A percentile compares a stretch with the other conserved stretches of the same genome.
phyloP scores from a whole-genome alignment of 2,329 filamentous ascomycete genomes.

The Apiospora hydei region DNA sequence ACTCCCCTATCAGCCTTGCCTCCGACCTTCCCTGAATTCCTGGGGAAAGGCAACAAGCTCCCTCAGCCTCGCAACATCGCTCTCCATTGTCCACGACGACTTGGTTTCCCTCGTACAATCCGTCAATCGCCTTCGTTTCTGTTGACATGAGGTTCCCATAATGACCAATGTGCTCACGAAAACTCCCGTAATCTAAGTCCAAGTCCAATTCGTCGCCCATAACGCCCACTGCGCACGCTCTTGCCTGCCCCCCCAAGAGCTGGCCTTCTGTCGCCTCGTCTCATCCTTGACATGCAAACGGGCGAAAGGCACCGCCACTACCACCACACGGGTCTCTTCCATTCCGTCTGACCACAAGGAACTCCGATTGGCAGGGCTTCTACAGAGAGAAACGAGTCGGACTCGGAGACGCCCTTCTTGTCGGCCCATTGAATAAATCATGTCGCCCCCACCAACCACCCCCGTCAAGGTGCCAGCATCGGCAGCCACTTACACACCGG shows the following conservation, averaged over 20 bases:
- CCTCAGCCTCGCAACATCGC: slow-evolving; percentile 6
- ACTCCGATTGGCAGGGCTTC: background rate
- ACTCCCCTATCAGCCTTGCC: slow-evolving; percentile 19
- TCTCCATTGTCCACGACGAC: background rate
- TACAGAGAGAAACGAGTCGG: background rate
- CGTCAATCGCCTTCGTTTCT: background rate
- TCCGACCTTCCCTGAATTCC: background rate
- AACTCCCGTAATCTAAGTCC: background rate
- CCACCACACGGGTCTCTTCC: background rate
- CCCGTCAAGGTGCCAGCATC: slow-evolving; percentile 68
- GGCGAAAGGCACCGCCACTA: background rate
- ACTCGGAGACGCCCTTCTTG: background rate
- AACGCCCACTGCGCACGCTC: background rate
- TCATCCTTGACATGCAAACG: background rate
- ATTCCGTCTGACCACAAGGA: background rate
- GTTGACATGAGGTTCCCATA: background rate
- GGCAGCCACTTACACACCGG: slow-evolving; percentile 65
- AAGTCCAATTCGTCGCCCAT: background rate
- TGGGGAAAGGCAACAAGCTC: slow-evolving; percentile 18
- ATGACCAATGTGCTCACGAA: background rate
- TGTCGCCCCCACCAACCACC: slow-evolving; percentile 54
- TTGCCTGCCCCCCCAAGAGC: slow-evolving; percentile 11
- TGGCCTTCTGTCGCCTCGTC: background rate
- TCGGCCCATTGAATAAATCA: slow-evolving; percentile 36
- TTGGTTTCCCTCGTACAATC: background rate